Evolutionary conservation across 2,329 filamentous ascomycete species (phyloP), one percentile per base, ranked within the genome.

Genomic region (Calonectria pteridis): DNA sequence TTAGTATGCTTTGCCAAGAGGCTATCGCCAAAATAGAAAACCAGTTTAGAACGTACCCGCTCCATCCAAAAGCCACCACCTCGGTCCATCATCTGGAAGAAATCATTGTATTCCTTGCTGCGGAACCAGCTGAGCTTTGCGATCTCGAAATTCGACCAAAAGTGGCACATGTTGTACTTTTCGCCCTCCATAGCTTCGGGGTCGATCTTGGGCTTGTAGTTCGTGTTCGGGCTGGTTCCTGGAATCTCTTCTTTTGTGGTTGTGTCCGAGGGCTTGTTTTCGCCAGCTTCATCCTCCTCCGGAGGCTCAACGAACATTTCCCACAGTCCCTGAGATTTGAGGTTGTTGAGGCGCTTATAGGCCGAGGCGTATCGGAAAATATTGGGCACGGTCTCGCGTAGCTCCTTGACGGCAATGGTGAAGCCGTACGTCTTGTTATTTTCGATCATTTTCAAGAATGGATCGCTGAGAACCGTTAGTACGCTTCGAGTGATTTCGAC

Each of bases 141-240:
- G 86, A 99, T 99, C 85, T 99, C 97, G 79, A 99, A 99, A 85
- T 99, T 99, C 84, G 95, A 98, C 97, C 97, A 99, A 88, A 98
- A 99, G 88, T 99, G 97, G 84, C 97, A 99, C 97, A 99, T 99
- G 87, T 99, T 99, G 89, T 99, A 99, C 80, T 93, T 94, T 84
- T 99, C 97, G 76, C 95, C 95, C 83, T 98, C 96, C 97, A 99
- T 99, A 51, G 93, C 91, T 82, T 98, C 96, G 0, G 94, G 93
- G 81, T 98, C 95, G 71, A 98, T 94, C 51, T 97, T 92, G 35
- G 93, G 92, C n/a, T 95, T 86, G 40, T 90, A 90, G 75, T 93
- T 92, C 69, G 90, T 89, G 46, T 91, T 92, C 29, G 94, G 92
- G 74, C 98, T 94, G 64, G 91, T 92, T 78, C 93, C 92, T 28